phyloP scores from a whole-genome alignment of 257 asterid species.

The Rauvolfia tetraphylla region DNA sequence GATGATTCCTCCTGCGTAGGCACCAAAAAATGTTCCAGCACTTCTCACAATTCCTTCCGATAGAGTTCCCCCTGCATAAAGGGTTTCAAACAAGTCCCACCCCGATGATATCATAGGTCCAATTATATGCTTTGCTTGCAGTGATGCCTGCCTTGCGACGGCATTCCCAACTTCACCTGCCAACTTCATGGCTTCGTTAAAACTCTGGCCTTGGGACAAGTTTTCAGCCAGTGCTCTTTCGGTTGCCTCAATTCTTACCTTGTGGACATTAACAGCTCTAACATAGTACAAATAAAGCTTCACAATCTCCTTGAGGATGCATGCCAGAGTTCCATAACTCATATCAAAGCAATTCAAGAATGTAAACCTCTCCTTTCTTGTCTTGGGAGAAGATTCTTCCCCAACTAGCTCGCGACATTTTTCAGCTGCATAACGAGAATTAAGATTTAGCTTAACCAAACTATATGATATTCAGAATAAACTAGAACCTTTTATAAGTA shows the following conservation, averaged over 20 bases:
- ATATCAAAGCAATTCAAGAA: constrained; percentile 50
- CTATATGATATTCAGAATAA: not conserved
- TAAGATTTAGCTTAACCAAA: not conserved
- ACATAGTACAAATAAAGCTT: constrained; percentile 43
- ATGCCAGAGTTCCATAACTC: constrained; percentile 48
- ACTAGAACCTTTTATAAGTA: too few relatives aligned
- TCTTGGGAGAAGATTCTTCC: constrained; percentile 30
- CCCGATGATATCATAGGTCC: constrained; percentile 47
- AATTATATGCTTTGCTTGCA: constrained; percentile 38
- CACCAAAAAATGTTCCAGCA: constrained; percentile 39
- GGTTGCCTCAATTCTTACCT: constrained; percentile 35
- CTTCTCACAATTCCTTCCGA: constrained; percentile 44
- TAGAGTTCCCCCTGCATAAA: constrained; percentile 42
- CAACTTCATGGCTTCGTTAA: constrained; percentile 24
- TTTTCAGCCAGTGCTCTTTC: constrained; percentile 26
- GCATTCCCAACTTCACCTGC: constrained; percentile 40
- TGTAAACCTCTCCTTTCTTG: constrained; percentile 41
- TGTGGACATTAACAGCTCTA: constrained; percentile 45
- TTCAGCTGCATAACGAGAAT: constrained; percentile 38
- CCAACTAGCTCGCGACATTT: constrained; percentile 46
- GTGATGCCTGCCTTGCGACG: constrained; percentile 33
- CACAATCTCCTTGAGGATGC: constrained; percentile 41
- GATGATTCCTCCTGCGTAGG: constrained; percentile 42
- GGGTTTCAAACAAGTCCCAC: constrained; percentile 55
- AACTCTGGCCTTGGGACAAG: constrained; percentile 24